These are phyloP conservation scores for Ascochyta clinopodiicola DNA, from an alignment of 2,329 filamentous ascomycete species.

Conservation along the genomic window DNA sequence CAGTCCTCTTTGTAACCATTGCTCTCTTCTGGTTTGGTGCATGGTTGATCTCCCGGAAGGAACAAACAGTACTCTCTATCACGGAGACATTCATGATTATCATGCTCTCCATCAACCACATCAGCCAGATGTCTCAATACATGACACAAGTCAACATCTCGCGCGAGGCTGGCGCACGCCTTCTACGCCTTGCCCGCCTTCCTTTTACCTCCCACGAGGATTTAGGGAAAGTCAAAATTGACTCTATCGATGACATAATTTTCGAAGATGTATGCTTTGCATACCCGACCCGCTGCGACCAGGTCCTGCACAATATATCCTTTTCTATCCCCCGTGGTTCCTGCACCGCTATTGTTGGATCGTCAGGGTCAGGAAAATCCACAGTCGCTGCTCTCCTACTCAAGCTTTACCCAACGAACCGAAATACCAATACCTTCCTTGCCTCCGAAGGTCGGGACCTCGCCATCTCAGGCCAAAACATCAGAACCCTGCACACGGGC, in stretches of 20 bases:
- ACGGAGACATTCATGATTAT: conserved; percentile 81
- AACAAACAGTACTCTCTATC: conserved; percentile 63
- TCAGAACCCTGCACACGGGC: conserved; percentile 64
- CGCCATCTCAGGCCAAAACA: conserved; percentile 65
- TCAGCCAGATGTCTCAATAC: conserved; percentile 71
- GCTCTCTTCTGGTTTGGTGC: conserved; percentile 86
- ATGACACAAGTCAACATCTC: conserved; percentile 83
- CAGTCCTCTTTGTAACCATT: conserved; percentile 74
- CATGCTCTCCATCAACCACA: conserved; percentile 80
- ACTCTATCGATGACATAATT: conserved; percentile 60
- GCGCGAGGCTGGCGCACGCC: conserved; percentile 72
- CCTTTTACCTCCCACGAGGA: conserved; percentile 66
- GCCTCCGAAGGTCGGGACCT: conserved; percentile 48
- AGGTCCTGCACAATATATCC: conserved; percentile 69
- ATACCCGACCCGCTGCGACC: conserved; percentile 67
- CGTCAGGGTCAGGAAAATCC: conserved; percentile 89
- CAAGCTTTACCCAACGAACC: conserved; percentile 66
- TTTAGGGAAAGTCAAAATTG: conserved; percentile 54
- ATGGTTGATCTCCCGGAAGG: conserved; percentile 62
- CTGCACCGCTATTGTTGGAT: conserved; percentile 79
- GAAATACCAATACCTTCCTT: not conserved
- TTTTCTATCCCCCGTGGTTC: conserved; percentile 68
- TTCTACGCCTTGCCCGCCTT: conserved; percentile 74
- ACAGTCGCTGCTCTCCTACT: conserved; percentile 79
- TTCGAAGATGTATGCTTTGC: conserved; percentile 71